Conservation (phyloP, 805 yeast genomes). For the Yarrowia hollandica region DNA sequence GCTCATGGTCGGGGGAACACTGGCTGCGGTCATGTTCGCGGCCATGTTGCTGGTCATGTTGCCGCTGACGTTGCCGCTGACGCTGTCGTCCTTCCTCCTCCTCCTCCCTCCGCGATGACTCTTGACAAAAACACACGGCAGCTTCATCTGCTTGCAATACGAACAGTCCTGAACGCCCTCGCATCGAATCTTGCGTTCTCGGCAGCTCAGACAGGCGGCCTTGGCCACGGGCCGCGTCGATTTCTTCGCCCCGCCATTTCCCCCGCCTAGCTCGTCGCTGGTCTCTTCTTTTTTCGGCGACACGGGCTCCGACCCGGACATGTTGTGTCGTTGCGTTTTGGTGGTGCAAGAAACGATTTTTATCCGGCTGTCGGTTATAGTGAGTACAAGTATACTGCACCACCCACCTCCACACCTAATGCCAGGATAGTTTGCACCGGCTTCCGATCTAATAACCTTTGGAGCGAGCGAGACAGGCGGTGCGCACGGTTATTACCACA, state of each 20-base stretch:
- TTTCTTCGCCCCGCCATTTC: not conserved
- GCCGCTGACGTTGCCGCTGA: no score
- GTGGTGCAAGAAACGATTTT: no score
- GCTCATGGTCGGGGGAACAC: no score
- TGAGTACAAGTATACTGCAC: no score
- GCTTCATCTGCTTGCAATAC: conserved; percentile 28
- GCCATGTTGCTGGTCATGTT: no score
- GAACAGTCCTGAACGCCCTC: conserved; percentile 31
- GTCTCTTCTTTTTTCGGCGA: conserved; percentile 16
- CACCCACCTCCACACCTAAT: no score
- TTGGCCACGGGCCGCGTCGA: conserved; percentile 29
- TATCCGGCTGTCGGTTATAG: no score
- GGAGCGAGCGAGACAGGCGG: no score
- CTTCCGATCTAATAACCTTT: no score
- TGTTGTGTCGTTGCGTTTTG: conserved; percentile 1
- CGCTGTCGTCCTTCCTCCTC: conserved; percentile 53
- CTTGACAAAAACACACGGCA: conserved; percentile 61
- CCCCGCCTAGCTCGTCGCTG: conserved; percentile 3
- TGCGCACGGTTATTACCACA: no score
- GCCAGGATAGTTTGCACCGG: no score
- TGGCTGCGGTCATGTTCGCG: no score
- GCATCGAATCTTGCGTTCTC: conserved; percentile 31
- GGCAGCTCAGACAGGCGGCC: conserved; percentile 30
- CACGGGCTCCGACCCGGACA: conserved; percentile 28
- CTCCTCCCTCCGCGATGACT: conserved; percentile 71